Evolutionary conservation across 2,329 filamentous ascomycete genomes (phyloP), one percentile per base, ranked within the genome.

Genomic region (Hortaea sp.): DNA sequence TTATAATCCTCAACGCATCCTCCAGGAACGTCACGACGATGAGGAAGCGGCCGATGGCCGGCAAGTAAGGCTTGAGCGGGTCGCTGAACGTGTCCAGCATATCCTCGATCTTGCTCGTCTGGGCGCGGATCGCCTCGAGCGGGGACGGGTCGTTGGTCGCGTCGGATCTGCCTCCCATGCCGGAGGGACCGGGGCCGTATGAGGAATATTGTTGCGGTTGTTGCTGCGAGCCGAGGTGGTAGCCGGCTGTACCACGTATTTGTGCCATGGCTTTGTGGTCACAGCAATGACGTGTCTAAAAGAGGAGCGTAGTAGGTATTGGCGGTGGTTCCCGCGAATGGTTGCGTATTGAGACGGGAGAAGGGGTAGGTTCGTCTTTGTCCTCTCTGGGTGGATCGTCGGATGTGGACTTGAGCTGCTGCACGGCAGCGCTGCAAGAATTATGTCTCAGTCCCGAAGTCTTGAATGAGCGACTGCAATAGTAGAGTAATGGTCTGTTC

Each of bases 11-110:
- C 52, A 98, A 74, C 42, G 89, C 88, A 73, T 98, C 92, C 70
- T 98, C 92, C 58, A 98, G 76, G 72, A 98, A 98, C 52, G 92
- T 98, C 45, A 97, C 92, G 47, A 98, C 92, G 59, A 98, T 98
- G 57, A 98, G 71, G 69, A 97, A 97, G 57, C 92, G 87, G 56
- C 92, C 92, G 72, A 98, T 90, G 55, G 87, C 88, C 49, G 92
- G 92, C 39, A 98, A 78, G 66, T 94, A 98, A 85, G 92, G 92
- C 77, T 95, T 97, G 57, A 97, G 71, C 42, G 92, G 92, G 64
- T 95, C 90, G 61, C 88, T 84, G 62, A 88, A 57, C 29, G 79
- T 86, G 69, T 97, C 92, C 64, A 98, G 70, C 65, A 86, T 71
- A 66, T 98, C 92, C 72, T 98, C 92, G 56, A 98, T 90, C 77